phyloP scores from a whole-genome alignment of 2,329 filamentous ascomycete genomes.

The Pseudogymnoascus destructans region DNA sequence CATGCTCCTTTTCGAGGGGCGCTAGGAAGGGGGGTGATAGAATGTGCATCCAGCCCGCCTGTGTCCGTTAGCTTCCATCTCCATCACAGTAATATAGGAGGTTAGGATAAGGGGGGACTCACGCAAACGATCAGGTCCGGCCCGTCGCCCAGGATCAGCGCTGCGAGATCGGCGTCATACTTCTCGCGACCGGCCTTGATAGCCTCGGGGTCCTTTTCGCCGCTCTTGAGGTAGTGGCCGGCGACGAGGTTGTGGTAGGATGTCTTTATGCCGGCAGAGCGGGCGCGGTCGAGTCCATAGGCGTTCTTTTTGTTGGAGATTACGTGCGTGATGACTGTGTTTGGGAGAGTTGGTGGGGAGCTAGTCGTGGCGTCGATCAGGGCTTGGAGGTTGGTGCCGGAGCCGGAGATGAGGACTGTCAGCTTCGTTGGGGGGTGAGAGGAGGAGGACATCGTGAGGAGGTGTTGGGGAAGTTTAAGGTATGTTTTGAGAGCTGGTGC shows the following conservation, averaged over 20 bases:
- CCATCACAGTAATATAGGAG: neutral
- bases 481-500: neutral
- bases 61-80: neutral
- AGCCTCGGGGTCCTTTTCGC: slow-evolving; percentile 31
- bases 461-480: neutral
- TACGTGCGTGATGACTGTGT: slow-evolving; percentile 42
- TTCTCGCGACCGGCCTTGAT: slow-evolving; percentile 39
- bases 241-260: slow-evolving; percentile 53
- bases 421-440: slow-evolving; percentile 25
- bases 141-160: slow-evolving; percentile 36
- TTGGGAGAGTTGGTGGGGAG: slow-evolving; percentile 31
- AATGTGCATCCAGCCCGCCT: slow-evolving; percentile 57
- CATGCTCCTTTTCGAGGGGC: slow-evolving; percentile 38
- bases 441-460: neutral
- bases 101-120: slow-evolving; percentile 14
- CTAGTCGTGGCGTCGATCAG: slow-evolving; percentile 33
- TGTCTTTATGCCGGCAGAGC: slow-evolving; percentile 45
- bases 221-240: slow-evolving; percentile 39
- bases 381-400: slow-evolving; percentile 59
- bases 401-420: slow-evolving; percentile 52
- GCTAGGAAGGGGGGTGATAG: slow-evolving; percentile 47
- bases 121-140: slow-evolving; percentile 51
- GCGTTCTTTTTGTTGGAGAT: slow-evolving; percentile 54
- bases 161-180: slow-evolving; percentile 54
- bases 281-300: slow-evolving; percentile 49